Conservation (phyloP, 1,284 basidiomycete genomes). For the Rhodotorula sp. region DNA sequence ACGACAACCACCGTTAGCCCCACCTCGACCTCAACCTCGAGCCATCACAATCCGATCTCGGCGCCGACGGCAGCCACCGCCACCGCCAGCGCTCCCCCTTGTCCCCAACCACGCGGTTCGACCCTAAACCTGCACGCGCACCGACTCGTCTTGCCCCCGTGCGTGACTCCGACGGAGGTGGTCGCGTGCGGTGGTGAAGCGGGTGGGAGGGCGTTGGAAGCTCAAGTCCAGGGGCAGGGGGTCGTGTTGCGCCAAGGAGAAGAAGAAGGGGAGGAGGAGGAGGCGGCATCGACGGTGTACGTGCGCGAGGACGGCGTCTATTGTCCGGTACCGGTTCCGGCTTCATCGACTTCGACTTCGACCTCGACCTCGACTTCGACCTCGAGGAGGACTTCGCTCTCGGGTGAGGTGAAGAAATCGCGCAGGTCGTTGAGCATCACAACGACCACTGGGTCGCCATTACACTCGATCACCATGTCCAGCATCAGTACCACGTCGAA, state of each 20-base stretch:
- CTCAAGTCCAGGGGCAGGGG: not conserved
- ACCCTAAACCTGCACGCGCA: not conserved
- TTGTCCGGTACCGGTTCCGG: not conserved
- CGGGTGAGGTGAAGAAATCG: not conserved
- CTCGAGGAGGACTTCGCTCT: not conserved
- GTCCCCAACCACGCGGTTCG: not conserved
- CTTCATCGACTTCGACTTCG: not conserved
- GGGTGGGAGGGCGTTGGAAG: constrained; percentile 8
- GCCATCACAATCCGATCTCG: not conserved
- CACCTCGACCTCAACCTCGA: not conserved
- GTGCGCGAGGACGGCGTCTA: not conserved
- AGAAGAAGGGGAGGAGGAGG: not conserved
- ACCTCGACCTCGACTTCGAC: not conserved
- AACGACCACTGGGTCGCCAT: not conserved
- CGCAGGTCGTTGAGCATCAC: not conserved
- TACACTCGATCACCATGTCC: not conserved
- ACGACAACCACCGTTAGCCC: not conserved
- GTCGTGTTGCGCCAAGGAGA: not conserved
- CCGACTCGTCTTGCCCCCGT: constrained; percentile 1
- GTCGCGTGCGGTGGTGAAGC: constrained; percentile 4
- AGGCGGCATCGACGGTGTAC: not conserved
- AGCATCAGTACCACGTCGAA: not conserved
- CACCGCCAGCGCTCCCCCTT: not conserved
- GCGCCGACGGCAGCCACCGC: not conserved
- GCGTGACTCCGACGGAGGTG: constrained; percentile 6